Evolutionary conservation across 768 basidiomycete genomes (phyloP), one percentile per base, ranked within the genome.

Genomic region (Macrolepiota fuliginosa): DNA sequence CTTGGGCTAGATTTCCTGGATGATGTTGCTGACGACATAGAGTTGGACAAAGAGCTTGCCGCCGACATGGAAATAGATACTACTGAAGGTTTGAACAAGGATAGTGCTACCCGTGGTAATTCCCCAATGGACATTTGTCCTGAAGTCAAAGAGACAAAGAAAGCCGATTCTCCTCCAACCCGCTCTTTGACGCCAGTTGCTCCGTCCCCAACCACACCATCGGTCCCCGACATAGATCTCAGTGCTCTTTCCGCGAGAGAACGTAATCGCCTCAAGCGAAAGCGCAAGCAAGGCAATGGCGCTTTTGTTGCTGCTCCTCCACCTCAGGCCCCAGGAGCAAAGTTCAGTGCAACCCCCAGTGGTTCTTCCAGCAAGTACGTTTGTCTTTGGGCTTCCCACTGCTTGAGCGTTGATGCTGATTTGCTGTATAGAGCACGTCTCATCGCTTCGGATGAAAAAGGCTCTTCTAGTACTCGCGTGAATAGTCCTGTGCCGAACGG

Each of bases 241-340:
- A 76, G 69, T 46, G 83, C 82, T 5, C 77, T 98, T 49, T 97
- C 95, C 35, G 94, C 94, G 11, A 87, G 97, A 57, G 96, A 98
- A 74, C 86, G 91, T 35, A 97, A 97, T 71, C 85, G 96, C 51
- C 78, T 98, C 35, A 99, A 99, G 73, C 84, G 97, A 29, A 98
- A 98, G 71, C 90, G 96, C 59, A 97, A 96, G 69, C 82, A 83
- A 3, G 95, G 93, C 3, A 92, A 90, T 69, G 78, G 87, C 35
- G 91, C 90, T 1, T 93, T 93, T 66, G 92, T 94, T 15, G 81
- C 88, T 12, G 84, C 89, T 1, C 87, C 87, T 3, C 88, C 90
- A 1, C 80, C 86, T 25, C 84, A 88, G 66, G 69, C 74, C 51
- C 66, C 84, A 0, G 82, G 84, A 36, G 74, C 88, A 4, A 90